Evolutionary conservation across 2,329 filamentous ascomycete species (phyloP).

Genomic region (Fonsecaea multimorphosa): DNA sequence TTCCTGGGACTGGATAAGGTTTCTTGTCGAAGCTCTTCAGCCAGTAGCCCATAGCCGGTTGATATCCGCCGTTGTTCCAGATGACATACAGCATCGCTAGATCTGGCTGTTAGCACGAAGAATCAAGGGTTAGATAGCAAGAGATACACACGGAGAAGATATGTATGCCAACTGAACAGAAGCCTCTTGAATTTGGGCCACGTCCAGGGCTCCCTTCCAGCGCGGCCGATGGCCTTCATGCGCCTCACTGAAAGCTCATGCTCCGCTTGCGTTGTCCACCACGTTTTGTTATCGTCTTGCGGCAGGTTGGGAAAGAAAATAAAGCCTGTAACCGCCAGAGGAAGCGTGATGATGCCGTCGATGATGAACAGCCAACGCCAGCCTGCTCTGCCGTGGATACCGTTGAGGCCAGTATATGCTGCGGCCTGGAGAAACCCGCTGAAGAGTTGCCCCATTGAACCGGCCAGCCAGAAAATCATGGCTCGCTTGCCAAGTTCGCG

Average conservation of each 20-base stretch:
- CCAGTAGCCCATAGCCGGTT: constrained; percentile 52
- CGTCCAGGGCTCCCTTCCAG: constrained; percentile 48
- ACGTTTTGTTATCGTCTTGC: constrained; percentile 39
- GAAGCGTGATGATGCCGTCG: constrained; percentile 51
- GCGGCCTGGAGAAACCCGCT: constrained; percentile 64
- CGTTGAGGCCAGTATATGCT: constrained; percentile 60
- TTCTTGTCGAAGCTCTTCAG: constrained; percentile 50
- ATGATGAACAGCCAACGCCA: constrained; percentile 50
- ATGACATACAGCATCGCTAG: constrained; percentile 46
- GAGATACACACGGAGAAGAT: constrained; percentile 44
- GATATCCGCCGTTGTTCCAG: constrained; percentile 49
- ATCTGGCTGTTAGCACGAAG: constrained; percentile 13
- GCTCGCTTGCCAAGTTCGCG: constrained; percentile 48
- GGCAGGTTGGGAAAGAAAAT: constrained; percentile 47
- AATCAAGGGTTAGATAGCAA: constrained; percentile 10
- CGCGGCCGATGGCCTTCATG: constrained; percentile 47
- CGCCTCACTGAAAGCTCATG: constrained; percentile 40
- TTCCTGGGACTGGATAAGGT: constrained; percentile 47
- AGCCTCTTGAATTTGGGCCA: constrained; percentile 45
- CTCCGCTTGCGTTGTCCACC: constrained; percentile 41
- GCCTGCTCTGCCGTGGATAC: constrained; percentile 56
- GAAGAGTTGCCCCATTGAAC: constrained; percentile 55
- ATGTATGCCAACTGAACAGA: constrained; percentile 50
- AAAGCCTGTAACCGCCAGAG: constrained; percentile 52
- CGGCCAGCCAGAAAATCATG: constrained; percentile 46